A percentile compares a stretch with the other conserved stretches of the same genome.
phyloP scores from a whole-genome alignment of 129 eudicot species.

The Arctium lappa region DNA sequence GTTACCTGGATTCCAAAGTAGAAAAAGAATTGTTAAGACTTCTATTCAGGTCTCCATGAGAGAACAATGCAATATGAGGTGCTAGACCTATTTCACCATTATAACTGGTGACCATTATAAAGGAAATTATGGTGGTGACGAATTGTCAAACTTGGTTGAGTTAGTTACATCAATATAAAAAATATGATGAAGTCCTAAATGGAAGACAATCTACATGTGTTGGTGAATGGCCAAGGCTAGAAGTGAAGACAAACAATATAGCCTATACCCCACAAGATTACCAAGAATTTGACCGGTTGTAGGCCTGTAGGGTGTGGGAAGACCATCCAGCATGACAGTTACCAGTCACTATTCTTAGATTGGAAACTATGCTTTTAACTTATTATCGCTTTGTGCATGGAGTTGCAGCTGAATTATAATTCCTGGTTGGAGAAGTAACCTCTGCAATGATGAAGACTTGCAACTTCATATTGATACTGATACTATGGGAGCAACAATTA shows the following conservation, averaged over 20 bases:
- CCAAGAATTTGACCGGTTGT: background rate
- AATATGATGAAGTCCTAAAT: background rate
- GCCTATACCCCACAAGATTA: background rate
- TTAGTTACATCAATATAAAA: background rate
- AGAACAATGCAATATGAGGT: background rate
- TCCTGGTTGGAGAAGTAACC: no score
- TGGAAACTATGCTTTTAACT: no score
- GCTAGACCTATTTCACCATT: background rate
- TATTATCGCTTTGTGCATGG: no score
- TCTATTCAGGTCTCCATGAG: background rate
- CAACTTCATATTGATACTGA: no score
- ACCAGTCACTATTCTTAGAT: background rate
- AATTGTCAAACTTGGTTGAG: background rate
- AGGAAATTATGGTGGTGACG: background rate
- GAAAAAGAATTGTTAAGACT: background rate
- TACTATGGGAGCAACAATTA: no score
- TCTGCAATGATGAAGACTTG: no score
- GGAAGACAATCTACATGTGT: background rate
- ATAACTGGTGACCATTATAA: background rate
- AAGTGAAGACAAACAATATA: background rate
- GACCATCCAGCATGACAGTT: background rate
- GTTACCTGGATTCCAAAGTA: slow-evolving; percentile 58
- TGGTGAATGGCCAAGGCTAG: background rate
- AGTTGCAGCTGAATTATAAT: no score
- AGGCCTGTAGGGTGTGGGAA: background rate